Conservation (phyloP, 768 basidiomycete species). For the Mycena maculata region DNA sequence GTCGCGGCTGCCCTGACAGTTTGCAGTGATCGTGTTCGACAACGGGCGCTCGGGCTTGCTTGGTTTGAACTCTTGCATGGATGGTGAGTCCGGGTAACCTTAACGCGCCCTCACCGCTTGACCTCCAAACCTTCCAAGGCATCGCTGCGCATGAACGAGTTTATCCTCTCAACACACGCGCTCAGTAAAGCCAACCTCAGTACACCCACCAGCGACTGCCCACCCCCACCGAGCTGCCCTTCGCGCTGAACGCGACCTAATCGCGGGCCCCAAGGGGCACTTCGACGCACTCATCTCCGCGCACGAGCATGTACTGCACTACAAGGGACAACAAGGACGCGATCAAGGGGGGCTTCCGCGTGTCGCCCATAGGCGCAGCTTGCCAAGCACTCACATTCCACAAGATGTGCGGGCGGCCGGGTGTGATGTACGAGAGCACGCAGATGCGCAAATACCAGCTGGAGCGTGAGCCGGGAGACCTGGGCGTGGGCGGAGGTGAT, state of each 20-base stretch:
- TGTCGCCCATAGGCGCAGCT: constrained; percentile 93
- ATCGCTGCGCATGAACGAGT: constrained; percentile 97
- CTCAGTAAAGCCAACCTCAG: constrained; percentile 83
- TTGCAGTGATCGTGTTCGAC: constrained; percentile 89
- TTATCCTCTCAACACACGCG: constrained; percentile 81
- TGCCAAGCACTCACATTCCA: constrained; percentile 96
- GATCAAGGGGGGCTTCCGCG: constrained; percentile 80
- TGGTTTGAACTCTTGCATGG: constrained; percentile 89
- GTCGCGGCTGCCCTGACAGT: too few species aligned
- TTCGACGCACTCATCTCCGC: constrained; percentile 81
- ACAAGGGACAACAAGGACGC: constrained; percentile 88
- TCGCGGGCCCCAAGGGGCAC: constrained; percentile 68
- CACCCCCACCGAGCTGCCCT: constrained; percentile 73
- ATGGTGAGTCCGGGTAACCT: too few species aligned
- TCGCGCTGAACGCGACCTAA: constrained; percentile 70
- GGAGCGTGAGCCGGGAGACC: constrained; percentile 89
- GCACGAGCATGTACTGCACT: constrained; percentile 88
- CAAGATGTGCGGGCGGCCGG: constrained; percentile 81
- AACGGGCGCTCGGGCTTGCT: constrained; percentile 96
- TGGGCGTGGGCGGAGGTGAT: constrained; percentile 93
- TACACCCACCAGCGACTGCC: constrained; percentile 56
- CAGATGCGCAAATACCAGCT: constrained; percentile 93
- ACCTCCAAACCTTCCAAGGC: too few species aligned
- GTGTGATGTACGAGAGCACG: constrained; percentile 90
- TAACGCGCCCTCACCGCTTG: too few species aligned